phyloP scores from a whole-genome alignment of 2,329 filamentous ascomycete genomes.

The Elsinoe australis region DNA sequence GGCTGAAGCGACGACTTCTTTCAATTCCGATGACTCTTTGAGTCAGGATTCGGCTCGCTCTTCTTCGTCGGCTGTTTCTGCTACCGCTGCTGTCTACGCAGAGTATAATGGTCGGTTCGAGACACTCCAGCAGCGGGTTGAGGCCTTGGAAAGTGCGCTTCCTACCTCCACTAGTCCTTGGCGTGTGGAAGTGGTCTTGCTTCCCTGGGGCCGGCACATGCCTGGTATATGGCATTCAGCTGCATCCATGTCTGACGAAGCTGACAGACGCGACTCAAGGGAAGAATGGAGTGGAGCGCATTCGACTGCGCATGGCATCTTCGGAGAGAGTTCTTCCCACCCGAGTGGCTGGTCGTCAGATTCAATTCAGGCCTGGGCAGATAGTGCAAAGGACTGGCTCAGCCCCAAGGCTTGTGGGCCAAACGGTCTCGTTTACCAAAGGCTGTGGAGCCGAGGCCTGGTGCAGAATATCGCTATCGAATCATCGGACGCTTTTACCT shows the following conservation, averaged over 20 bases:
- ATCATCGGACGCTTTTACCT: constrained; percentile 58
- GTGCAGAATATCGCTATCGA: constrained; percentile 56
- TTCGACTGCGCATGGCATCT: constrained; percentile 22
- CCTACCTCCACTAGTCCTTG: constrained; percentile 60
- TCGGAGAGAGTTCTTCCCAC: constrained; percentile 24
- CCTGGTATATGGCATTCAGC: constrained; percentile 48
- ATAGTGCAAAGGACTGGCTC: constrained; percentile 50
- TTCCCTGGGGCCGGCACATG: constrained; percentile 57
- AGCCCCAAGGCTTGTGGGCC: constrained; percentile 60
- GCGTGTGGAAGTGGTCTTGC: constrained; percentile 67
- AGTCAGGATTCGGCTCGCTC: constrained; percentile 28
- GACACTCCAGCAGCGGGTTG: constrained; percentile 41
- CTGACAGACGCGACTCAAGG: background rate
- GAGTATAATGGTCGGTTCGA: constrained; percentile 30
- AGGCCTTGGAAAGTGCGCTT: constrained; percentile 50
- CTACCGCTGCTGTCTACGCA: constrained; percentile 30
- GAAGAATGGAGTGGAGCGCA: constrained; percentile 42
- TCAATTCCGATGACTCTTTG: constrained; percentile 34
- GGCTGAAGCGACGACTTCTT: constrained; percentile 31
- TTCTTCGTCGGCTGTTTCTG: constrained; percentile 33
- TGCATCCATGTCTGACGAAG: constrained; percentile 24
- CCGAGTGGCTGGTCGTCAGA: constrained; percentile 44
- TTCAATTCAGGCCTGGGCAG: constrained; percentile 43
- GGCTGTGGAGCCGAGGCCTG: constrained; percentile 67
- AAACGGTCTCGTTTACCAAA: constrained; percentile 56